Evolutionary conservation across 2,329 filamentous ascomycete genomes (phyloP), one percentile per base, ranked within the genome.

Genomic region (Cladobotryum protrusum): DNA sequence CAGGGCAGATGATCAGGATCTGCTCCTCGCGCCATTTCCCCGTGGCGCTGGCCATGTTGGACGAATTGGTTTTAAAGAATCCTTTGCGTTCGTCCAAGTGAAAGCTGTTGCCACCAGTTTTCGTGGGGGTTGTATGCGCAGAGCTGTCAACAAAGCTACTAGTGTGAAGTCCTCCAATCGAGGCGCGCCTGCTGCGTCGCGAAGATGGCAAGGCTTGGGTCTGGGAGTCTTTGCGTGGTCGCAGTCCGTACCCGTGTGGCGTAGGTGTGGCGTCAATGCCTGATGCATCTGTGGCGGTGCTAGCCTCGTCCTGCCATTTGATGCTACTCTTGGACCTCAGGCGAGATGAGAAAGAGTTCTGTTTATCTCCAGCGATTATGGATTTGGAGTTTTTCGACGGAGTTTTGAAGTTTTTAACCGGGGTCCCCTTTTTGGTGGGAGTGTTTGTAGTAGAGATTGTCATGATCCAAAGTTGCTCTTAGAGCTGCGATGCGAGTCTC

Each of bases 1-100:
- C 91, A 33, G 87, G 86, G 68, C 85, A 86, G 70, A 91, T 83
- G 66, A 91, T 69, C 63, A 83, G 77, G 62, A 82, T 71, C 73
- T 82, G 79, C 66, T 83, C 79, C 72, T 83, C 79, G 67, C 77
- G 76, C 75, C 77, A 83, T 69, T 82, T 82, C 61, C 73, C 75
- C 60, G 74, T 70, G 54, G 77, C 75, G 65, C 67, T 71, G 56
- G 79, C 76, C 79, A 82, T 83, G 47, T 54, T 67, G 61, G 58
- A 53, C 49, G 29, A 53, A 49, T 57, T 45, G 33, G n/a, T 36
- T 34, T 47, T 29, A 8, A 29, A 29, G 24, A 29, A 29, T 29
- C 24, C 24, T 29, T 9, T 29, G 24, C 24, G 4, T 6, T 29
- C 24, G 24, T 29, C 24, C 7, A 29, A 29, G 24, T 29, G 24